Percentiles rank a stretch among this genome's conserved stretches.
Conservation (phyloP, 2,329 filamentous ascomycete species). For the Verticillium tricorpus region DNA sequence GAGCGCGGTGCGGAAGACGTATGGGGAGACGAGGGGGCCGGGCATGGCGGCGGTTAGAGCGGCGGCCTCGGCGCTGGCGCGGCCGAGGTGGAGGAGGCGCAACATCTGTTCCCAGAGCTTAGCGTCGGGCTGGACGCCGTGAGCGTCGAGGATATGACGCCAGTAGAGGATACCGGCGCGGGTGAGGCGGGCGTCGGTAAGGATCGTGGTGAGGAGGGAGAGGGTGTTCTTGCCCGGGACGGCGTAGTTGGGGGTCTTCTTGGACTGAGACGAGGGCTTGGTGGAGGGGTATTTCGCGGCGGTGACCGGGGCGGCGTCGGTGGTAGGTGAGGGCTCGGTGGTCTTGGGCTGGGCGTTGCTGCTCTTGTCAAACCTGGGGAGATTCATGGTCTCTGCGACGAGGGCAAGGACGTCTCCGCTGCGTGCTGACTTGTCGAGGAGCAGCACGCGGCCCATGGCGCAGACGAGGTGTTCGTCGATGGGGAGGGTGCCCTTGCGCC, state of each 20-base stretch:
- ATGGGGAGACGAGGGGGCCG: conserved; percentile 32
- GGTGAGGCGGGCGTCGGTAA: conserved; percentile 55
- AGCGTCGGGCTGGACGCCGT: conserved; percentile 64
- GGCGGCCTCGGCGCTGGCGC: conserved; percentile 59
- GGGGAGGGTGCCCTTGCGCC: conserved; percentile 63
- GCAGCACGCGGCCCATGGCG: conserved; percentile 75
- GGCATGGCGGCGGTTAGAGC: conserved; percentile 55
- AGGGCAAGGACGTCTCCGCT: conserved; percentile 70
- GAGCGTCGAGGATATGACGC: conserved; percentile 60
- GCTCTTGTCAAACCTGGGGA: conserved; percentile 48
- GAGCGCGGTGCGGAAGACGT: conserved; percentile 64
- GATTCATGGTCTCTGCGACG: conserved; percentile 75
- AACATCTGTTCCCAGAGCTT: conserved; percentile 68
- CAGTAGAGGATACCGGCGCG: conserved; percentile 72
- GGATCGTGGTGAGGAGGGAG: conserved; percentile 62
- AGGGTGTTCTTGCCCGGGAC: conserved; percentile 55
- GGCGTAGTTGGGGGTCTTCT: conserved; percentile 27
- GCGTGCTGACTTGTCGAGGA: conserved; percentile 59
- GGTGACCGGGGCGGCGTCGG: background rate
- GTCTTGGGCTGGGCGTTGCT: background rate
- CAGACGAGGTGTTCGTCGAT: conserved; percentile 78
- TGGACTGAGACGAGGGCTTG: conserved; percentile 15
- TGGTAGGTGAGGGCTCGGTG: background rate
- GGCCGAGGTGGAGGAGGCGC: conserved; percentile 59
- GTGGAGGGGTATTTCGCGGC: background rate